phyloP scores from a whole-genome alignment of 495 filamentous ascomycete genomes.

The Penicillium odoratum region DNA sequence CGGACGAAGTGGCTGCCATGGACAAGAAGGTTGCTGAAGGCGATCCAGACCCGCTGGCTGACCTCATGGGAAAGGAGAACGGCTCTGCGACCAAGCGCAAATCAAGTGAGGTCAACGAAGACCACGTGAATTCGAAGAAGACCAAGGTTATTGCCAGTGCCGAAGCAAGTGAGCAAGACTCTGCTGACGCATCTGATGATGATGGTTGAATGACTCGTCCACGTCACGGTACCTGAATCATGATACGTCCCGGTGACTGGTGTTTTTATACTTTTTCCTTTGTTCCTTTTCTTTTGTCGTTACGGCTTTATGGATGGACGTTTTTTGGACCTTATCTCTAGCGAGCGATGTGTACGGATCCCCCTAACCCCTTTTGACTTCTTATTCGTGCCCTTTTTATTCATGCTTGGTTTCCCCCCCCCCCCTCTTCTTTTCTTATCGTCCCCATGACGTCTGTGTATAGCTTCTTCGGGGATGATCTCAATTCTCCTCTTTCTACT shows the following conservation, averaged over 20 bases:
- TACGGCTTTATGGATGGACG: slow-evolving; percentile 41
- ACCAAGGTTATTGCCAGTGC: slow-evolving; percentile 47
- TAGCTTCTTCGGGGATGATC: slow-evolving; percentile 42
- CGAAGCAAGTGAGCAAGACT: slow-evolving; percentile 52
- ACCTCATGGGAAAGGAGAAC: slow-evolving; percentile 41
- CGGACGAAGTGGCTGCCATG: slow-evolving; percentile 94
- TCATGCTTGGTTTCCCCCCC: slow-evolving; percentile 11
- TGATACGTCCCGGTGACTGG: slow-evolving; percentile 2
- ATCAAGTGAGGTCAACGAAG: slow-evolving; percentile 48
- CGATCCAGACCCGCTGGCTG: slow-evolving; percentile 21
- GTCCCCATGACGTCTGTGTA: slow-evolving; percentile 32
- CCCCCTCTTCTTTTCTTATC: slow-evolving; percentile 19
- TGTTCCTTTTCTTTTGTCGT: slow-evolving; percentile 28
- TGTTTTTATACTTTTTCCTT: slow-evolving; percentile 15
- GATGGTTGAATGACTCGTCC: slow-evolving; percentile 38
- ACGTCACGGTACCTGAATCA: background rate
- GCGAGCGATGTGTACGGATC: slow-evolving; percentile 44
- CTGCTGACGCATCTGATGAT: slow-evolving; percentile 49
- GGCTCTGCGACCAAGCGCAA: slow-evolving; percentile 50
- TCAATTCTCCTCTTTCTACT: slow-evolving; percentile 9
- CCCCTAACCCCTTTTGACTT: slow-evolving; percentile 13
- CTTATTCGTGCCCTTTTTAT: slow-evolving; percentile 19
- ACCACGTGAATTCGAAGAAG: slow-evolving; percentile 47
- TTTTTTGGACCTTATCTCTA: slow-evolving; percentile 31
- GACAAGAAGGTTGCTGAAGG: slow-evolving; percentile 53